phyloP scores from a whole-genome alignment of 495 filamentous ascomycete species.

The Tuber aestivum region DNA sequence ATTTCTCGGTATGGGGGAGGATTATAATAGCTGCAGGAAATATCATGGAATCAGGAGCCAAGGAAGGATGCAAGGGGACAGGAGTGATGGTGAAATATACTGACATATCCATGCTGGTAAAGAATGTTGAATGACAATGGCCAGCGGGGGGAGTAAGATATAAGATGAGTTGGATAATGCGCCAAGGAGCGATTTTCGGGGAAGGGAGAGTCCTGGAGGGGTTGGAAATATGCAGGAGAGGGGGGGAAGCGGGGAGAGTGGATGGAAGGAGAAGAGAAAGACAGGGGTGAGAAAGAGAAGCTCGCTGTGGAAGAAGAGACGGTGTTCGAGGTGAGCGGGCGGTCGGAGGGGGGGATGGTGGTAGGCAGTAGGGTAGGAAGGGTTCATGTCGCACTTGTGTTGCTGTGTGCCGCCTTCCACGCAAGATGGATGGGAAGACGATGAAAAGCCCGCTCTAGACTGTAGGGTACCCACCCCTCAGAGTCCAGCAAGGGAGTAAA shows the following conservation, averaged over 20 bases:
- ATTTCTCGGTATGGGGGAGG: not conserved
- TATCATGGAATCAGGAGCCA: not conserved
- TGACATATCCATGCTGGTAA: not conserved
- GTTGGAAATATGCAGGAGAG: not conserved
- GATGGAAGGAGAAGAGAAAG: not conserved
- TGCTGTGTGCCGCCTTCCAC: not conserved
- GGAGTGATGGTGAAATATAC: not conserved
- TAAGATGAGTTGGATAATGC: not conserved
- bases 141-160: not conserved
- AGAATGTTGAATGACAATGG: not conserved
- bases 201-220: not conserved
- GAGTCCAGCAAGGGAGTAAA: rapidly evolving
- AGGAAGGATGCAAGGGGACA: not conserved
- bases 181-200: not conserved
- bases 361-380: not conserved
- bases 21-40: not conserved
- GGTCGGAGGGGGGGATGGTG: not conserved
- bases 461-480: not conserved
- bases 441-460: not conserved
- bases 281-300: too few species aligned
- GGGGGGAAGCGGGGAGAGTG: not conserved
- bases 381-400: not conserved
- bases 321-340: not conserved
- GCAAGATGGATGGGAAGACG: not conserved
- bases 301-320: not conserved